Conservation (phyloP, 768 basidiomycete genomes). For the Cubamyces sp. region DNA sequence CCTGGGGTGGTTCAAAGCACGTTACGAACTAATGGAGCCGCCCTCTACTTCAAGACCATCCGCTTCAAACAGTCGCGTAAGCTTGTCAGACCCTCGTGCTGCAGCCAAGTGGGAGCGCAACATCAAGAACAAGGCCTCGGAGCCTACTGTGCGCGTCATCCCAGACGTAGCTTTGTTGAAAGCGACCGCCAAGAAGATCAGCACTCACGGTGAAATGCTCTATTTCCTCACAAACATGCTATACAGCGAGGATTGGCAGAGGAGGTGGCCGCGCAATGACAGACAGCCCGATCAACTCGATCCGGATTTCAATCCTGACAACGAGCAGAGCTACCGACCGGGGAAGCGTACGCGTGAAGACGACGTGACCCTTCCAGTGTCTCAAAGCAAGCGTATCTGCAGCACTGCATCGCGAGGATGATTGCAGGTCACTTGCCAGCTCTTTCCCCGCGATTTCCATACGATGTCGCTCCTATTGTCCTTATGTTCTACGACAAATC, state of each 20-base stretch:
- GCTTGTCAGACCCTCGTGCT: too few species aligned
- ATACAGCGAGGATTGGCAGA: too few species aligned
- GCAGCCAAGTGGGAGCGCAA: background rate
- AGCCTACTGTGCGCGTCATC: too few species aligned
- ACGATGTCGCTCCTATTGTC: too few species aligned
- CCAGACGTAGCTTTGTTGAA: too few species aligned
- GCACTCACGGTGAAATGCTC: background rate
- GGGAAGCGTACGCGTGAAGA: background rate
- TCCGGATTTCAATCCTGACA: background rate
- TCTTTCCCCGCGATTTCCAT: too few species aligned
- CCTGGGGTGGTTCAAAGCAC: background rate
- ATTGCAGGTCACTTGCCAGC: too few species aligned
- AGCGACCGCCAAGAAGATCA: too few species aligned
- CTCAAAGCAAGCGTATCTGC: background rate
- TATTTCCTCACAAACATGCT: background rate
- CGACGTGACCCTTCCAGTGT: background rate
- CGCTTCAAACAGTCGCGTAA: too few species aligned
- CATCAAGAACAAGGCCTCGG: background rate
- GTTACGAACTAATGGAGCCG: background rate
- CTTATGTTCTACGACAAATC: too few species aligned
- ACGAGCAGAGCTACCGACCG: background rate
- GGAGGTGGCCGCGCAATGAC: background rate
- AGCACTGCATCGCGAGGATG: background rate
- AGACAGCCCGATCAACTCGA: background rate
- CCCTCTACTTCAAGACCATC: background rate